Percentiles rank a stretch among this genome's conserved stretches.
These are phyloP conservation scores for Sarcomyxa edulis DNA, from an alignment of 768 basidiomycete species.

Conservation along the genomic window DNA sequence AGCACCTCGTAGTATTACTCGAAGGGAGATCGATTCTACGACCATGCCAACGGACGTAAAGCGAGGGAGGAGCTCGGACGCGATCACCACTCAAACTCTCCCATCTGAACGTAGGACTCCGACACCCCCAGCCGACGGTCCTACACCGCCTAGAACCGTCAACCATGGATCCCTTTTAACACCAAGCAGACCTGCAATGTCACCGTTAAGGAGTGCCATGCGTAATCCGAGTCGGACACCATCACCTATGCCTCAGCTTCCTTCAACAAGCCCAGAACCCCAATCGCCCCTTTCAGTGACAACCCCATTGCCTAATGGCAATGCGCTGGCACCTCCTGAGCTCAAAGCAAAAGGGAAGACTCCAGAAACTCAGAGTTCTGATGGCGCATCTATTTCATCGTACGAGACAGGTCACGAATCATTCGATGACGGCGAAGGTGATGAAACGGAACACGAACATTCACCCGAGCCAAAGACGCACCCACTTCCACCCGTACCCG, in stretches of 20 bases:
- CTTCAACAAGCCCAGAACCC: too few species aligned
- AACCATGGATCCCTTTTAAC: neutral
- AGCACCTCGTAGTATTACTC: constrained; percentile 40
- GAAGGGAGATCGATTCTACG: constrained; percentile 21
- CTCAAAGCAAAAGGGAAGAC: neutral
- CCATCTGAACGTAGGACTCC: too few species aligned
- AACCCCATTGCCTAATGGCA: too few species aligned
- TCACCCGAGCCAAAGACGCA: too few species aligned
- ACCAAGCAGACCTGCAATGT: constrained; percentile 28
- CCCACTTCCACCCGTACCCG: too few species aligned
- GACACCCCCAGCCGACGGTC: too few species aligned
- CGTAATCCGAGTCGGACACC: constrained; percentile 46
- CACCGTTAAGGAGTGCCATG: constrained; percentile 61
- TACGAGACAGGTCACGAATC: constrained; percentile 64
- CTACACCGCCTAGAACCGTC: too few species aligned
- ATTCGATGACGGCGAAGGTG: constrained; percentile 32
- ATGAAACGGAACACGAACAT: constrained; percentile 12
- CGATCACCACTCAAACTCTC: too few species aligned
- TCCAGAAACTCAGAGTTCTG: constrained; percentile 14
- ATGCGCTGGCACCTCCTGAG: neutral
- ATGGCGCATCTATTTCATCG: constrained; percentile 49
- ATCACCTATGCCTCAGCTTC: constrained; percentile 30
- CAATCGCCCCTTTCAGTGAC: too few species aligned
- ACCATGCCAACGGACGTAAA: neutral
- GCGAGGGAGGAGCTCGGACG: neutral